Conservation (phyloP, 805 yeast genomes). For the Yarrowia sp. region DNA sequence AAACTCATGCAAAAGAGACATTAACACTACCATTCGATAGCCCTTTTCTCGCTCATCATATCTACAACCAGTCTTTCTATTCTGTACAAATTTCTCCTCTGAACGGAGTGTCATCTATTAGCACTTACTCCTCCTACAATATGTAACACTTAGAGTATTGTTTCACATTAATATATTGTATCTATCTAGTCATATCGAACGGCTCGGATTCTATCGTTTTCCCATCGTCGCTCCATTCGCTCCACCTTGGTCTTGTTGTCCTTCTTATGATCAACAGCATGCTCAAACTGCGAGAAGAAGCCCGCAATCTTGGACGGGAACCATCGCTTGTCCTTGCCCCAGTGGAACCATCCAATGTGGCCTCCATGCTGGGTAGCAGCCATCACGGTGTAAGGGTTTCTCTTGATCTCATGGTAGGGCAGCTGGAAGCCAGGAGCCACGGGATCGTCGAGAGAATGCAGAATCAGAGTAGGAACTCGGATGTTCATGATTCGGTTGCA, state of each 20-base stretch:
- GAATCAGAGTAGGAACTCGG: conserved; percentile 59
- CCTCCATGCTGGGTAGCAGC: conserved; percentile 71
- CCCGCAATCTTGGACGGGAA: conserved; percentile 51
- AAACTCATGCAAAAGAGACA: too few relatives aligned
- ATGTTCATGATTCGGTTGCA: conserved; percentile 50
- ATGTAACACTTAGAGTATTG: too few relatives aligned
- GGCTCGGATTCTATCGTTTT: conserved; percentile 29
- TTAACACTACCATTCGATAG: too few relatives aligned
- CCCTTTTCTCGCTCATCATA: too few relatives aligned
- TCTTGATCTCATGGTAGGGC: conserved; percentile 51
- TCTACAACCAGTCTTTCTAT: too few relatives aligned
- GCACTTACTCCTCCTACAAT: too few relatives aligned
- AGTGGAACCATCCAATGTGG: conserved; percentile 75
- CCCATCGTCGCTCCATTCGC: conserved; percentile 29
- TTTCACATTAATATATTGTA: too few relatives aligned
- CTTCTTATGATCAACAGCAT: conserved; percentile 34
- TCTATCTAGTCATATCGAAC: conserved; percentile 16
- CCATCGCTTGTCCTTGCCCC: conserved; percentile 62
- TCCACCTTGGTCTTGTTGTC: conserved; percentile 27
- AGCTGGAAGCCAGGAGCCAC: conserved; percentile 54
- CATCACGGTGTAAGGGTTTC: conserved; percentile 60
- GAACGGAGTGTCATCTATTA: neutral
- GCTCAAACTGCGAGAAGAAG: conserved; percentile 43
- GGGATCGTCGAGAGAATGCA: conserved; percentile 76
- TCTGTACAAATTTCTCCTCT: too few relatives aligned